phyloP scores from a whole-genome alignment of 1,284 basidiomycete genomes.

The Chalciporus sp. region DNA sequence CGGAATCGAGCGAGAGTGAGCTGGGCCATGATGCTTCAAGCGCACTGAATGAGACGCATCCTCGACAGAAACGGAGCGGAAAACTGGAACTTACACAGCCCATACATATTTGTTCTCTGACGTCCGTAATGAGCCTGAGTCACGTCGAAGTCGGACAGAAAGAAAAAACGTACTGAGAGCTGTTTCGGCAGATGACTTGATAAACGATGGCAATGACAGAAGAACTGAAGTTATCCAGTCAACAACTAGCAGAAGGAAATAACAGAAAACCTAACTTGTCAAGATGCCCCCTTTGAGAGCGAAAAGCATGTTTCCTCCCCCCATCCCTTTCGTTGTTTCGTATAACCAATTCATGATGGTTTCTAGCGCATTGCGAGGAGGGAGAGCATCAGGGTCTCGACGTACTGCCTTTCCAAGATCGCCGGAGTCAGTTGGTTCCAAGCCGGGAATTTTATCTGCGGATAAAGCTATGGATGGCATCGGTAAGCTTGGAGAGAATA shows the following conservation, averaged over 20 bases:
- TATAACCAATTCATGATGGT: conserved; percentile 51
- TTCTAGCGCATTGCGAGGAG: conserved; percentile 62
- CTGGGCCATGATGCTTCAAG: conserved; percentile 63
- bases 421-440: conserved; percentile 42
- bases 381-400: conserved; percentile 76
- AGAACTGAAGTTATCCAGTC: conserved; percentile 42
- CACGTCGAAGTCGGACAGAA: background rate
- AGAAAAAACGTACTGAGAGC: conserved; percentile 53
- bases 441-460: conserved; percentile 60
- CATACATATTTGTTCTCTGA: conserved; percentile 57
- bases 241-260: background rate
- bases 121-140: conserved; percentile 6
- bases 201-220: conserved; percentile 60
- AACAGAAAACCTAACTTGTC: conserved; percentile 43
- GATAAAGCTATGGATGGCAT: background rate
- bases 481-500: background rate
- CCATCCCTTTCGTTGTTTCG: conserved; percentile 40
- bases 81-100: conserved; percentile 47
- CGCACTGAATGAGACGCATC: conserved; percentile 27
- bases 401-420: conserved; percentile 59
- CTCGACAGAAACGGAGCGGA: background rate
- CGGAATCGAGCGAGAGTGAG: conserved; percentile 69
- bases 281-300: conserved; percentile 80
- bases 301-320: conserved; percentile 67
- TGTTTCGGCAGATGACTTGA: conserved; percentile 56